Percentiles rank a stretch among this genome's conserved stretches.
phyloP scores from a whole-genome alignment of 2,329 filamentous ascomycete species.

The Dactylellina leptospora region DNA sequence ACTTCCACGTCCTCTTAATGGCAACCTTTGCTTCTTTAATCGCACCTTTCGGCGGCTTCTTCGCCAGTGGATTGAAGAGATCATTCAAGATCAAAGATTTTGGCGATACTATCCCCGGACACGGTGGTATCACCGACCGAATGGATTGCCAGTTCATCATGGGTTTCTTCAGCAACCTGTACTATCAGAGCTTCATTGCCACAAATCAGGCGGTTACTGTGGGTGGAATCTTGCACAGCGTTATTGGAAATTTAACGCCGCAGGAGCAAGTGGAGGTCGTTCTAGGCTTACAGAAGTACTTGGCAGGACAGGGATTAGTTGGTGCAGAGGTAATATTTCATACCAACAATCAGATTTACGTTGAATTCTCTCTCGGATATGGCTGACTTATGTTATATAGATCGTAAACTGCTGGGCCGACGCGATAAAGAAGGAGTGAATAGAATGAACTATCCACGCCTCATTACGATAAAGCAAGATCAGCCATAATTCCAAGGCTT shows the following conservation, averaged over 20 bases:
- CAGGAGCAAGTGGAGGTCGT: constrained; percentile 90
- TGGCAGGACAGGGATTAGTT: constrained; percentile 69
- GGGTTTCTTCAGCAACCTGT: constrained; percentile 98
- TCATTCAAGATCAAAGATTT: constrained; percentile 99
- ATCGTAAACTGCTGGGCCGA: constrained; percentile 16
- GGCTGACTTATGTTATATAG: background rate
- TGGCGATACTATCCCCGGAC: constrained; percentile 95
- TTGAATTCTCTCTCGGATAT: background rate
- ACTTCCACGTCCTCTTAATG: constrained; percentile 89
- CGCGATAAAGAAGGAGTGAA: constrained; percentile 7
- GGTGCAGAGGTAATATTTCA: constrained; percentile 55
- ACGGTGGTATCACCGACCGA: constrained; percentile 96
- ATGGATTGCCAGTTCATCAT: constrained; percentile 99
- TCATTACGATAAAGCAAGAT: too few relatives aligned
- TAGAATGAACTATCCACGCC: too few relatives aligned
- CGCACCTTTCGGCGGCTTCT: constrained; percentile 97
- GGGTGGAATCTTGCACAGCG: constrained; percentile 86
- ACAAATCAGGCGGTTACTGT: constrained; percentile 79
- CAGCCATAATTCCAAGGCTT: background rate
- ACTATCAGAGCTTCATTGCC: constrained; percentile 97
- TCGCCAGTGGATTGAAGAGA: constrained; percentile 94
- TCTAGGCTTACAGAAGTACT: constrained; percentile 70
- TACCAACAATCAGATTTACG: too few relatives aligned
- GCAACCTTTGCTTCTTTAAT: constrained; percentile 95
- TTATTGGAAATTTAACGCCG: constrained; percentile 83